Conservation (phyloP, 1,284 basidiomycete genomes). For the Leccinum fallax region DNA sequence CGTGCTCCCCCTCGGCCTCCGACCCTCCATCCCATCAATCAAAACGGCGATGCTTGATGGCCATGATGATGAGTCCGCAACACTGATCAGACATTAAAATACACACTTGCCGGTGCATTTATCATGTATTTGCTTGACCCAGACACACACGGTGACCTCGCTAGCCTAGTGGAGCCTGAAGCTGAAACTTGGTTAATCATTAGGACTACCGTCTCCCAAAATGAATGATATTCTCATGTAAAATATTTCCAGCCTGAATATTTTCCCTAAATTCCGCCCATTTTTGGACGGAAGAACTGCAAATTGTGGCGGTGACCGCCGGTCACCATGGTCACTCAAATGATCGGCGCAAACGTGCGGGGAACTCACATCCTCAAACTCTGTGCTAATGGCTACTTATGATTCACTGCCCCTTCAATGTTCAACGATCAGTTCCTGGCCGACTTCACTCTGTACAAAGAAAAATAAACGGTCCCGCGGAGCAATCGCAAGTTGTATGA, state of each 20-base stretch:
- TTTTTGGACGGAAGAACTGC: neutral
- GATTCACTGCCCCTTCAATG: neutral
- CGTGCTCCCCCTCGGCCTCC: neutral
- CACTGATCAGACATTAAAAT: neutral
- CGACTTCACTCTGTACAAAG: neutral
- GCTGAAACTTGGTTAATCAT: neutral
- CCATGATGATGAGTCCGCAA: constrained; percentile 3
- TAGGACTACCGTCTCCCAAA: too few relatives aligned
- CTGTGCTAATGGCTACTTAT: neutral
- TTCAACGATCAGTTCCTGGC: neutral
- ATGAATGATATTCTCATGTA: too few relatives aligned
- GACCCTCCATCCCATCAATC: constrained; percentile 14
- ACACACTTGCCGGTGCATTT: neutral
- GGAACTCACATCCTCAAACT: neutral
- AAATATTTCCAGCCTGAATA: neutral
- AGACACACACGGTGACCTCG: neutral
- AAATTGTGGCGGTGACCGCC: neutral
- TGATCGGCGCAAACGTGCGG: neutral
- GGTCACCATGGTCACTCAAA: neutral
- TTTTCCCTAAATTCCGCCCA: neutral
- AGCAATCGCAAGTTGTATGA: too few relatives aligned
- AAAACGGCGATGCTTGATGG: constrained; percentile 8
- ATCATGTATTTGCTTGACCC: neutral
- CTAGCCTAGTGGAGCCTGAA: neutral
- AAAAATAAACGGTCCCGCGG: neutral